Percentiles rank a stretch among this genome's conserved stretches.
Evolutionary conservation across 176 grass and related monocot species (phyloP).

Genomic region (Otatea glauca): DNA sequence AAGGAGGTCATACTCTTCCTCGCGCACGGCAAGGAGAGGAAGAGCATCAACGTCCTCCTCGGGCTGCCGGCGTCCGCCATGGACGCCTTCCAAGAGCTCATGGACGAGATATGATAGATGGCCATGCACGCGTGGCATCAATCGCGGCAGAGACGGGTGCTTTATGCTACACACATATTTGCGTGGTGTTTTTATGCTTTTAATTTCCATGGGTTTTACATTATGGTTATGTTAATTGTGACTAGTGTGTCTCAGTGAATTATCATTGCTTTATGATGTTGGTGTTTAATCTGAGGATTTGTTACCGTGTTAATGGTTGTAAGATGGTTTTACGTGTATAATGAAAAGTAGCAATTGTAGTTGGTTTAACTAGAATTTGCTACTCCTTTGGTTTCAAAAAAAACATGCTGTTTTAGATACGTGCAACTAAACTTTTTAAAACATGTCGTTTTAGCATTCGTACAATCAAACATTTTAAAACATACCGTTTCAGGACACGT

Average conservation of each 20-base stretch:
- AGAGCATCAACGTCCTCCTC: constrained; percentile 88
- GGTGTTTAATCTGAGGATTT: constrained; percentile 5
- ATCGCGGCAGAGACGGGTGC: background rate
- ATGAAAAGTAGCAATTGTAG: background rate
- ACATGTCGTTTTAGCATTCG: too few species aligned
- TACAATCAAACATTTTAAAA: too few species aligned
- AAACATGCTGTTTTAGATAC: too few species aligned
- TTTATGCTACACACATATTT: background rate
- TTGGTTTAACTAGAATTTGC: background rate
- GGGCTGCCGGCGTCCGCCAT: constrained; percentile 80
- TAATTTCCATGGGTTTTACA: background rate
- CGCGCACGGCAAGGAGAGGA: constrained; percentile 77
- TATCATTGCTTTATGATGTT: background rate
- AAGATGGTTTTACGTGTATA: background rate
- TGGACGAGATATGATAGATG: constrained; percentile 66
- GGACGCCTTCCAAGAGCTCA: constrained; percentile 78
- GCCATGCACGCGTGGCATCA: background rate
- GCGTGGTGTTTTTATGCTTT: constrained; percentile 2
- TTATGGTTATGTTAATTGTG: background rate
- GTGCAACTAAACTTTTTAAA: too few species aligned
- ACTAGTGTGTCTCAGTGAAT: background rate
- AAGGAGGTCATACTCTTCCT: constrained; percentile 96
- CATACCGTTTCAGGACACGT: too few species aligned
- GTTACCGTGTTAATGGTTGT: background rate
- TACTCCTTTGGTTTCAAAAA: too few species aligned